phyloP scores from a whole-genome alignment of 768 basidiomycete species.

The Royoungia palumana region DNA sequence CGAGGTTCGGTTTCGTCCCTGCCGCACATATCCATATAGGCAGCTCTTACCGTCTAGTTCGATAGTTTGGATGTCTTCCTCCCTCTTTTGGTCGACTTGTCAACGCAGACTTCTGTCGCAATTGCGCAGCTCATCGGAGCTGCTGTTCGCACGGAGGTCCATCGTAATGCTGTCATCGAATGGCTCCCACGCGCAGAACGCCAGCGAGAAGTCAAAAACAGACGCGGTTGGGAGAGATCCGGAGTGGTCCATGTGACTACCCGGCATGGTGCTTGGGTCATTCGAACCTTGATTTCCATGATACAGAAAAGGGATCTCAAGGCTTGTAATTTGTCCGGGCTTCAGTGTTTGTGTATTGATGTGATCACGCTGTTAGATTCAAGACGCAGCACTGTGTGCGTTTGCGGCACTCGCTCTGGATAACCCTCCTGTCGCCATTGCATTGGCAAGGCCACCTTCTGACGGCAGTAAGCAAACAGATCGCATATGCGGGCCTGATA shows the following conservation, averaged over 20 bases:
- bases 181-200: constrained; percentile 64
- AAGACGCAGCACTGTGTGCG: constrained; percentile 63
- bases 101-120: constrained; percentile 41
- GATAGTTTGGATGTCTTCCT: constrained; percentile 66
- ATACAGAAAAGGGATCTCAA: constrained; percentile 53
- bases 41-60: constrained; percentile 32
- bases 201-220: constrained; percentile 49
- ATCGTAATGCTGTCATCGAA: constrained; percentile 51
- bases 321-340: constrained; percentile 28
- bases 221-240: constrained; percentile 74
- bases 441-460: constrained; percentile 41
- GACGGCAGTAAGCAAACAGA: constrained; percentile 39
- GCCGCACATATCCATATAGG: not conserved
- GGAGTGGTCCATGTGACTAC: constrained; percentile 38
- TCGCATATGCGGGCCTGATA: constrained; percentile 3
- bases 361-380: constrained; percentile 38
- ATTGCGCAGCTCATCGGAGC: constrained; percentile 59
- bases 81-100: constrained; percentile 52
- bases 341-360: not conserved
- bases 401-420: constrained; percentile 67
- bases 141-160: constrained; percentile 45
- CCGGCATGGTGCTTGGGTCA: constrained; percentile 58
- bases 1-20: constrained; percentile 37
- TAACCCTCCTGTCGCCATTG: constrained; percentile 49
- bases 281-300: constrained; percentile 47